Percentiles rank a stretch among this genome's conserved stretches.
Evolutionary conservation across 1,284 basidiomycete species (phyloP).

Genomic region (Cystobasidiaceae sp.): DNA sequence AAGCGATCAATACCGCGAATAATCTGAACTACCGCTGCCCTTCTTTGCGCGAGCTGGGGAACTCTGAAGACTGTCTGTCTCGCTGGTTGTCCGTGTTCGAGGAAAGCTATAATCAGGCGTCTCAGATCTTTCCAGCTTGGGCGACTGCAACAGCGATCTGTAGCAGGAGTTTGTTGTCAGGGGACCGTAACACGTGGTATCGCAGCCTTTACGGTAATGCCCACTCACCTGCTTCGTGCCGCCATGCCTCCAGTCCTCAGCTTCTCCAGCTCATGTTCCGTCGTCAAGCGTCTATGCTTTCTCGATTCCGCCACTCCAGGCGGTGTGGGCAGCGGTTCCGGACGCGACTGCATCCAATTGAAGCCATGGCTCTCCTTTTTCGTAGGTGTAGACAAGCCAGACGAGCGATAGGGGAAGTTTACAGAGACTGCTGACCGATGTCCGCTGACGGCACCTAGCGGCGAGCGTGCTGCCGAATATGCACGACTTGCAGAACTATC

Average conservation of each 20-base stretch:
- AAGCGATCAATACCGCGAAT: background rate
- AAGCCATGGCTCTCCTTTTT: conserved; percentile 7
- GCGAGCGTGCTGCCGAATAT: too few species aligned
- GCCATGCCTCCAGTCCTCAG: conserved; percentile 14
- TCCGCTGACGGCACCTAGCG: background rate
- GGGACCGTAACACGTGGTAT: background rate
- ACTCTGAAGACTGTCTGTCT: background rate
- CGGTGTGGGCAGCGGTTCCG: conserved; percentile 21
- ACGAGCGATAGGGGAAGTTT: background rate
- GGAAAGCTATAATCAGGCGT: background rate
- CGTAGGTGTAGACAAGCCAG: conserved; percentile 7
- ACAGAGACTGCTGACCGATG: background rate
- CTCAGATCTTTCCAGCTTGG: background rate
- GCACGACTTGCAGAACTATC: too few species aligned
- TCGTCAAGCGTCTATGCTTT: conserved; percentile 36
- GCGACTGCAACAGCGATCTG: conserved; percentile 1
- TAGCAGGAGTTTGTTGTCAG: background rate
- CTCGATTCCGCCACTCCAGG: conserved; percentile 28
- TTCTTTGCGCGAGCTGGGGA: background rate
- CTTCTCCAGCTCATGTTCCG: conserved; percentile 36
- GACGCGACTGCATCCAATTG: background rate
- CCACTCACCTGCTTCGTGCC: conserved; percentile 2
- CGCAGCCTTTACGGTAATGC: background rate
- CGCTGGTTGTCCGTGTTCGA: background rate
- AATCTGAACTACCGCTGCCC: background rate